Percentiles rank a stretch among this genome's conserved stretches.
phyloP scores from a whole-genome alignment of 1,284 basidiomycete genomes.

The Cutaneotrichosporon sp. region DNA sequence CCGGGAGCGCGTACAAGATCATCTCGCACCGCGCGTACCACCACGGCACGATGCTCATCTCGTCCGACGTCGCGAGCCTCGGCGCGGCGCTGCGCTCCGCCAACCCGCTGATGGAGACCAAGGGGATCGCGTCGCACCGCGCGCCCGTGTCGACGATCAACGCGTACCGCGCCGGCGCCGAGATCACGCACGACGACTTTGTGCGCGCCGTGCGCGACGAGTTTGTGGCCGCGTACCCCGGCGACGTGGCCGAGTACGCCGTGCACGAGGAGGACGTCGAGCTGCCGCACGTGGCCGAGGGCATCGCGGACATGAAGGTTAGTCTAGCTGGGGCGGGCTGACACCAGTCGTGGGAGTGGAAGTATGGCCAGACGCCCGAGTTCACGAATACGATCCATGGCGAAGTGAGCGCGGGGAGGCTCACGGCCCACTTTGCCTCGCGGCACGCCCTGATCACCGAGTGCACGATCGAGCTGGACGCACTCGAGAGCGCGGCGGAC shows the following conservation, averaged over 20 bases:
- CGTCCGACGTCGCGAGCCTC: slow-evolving; percentile 69
- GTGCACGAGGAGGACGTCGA: slow-evolving; percentile 57
- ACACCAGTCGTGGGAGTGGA: slow-evolving; percentile 84
- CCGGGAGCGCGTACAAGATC: slow-evolving; percentile 97
- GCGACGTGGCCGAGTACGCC: slow-evolving; percentile 57
- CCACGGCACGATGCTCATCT: slow-evolving; percentile 98
- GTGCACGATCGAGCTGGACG: slow-evolving; percentile 34
- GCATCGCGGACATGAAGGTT: slow-evolving; percentile 62
- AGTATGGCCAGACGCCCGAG: slow-evolving; percentile 91
- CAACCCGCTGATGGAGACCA: slow-evolving; percentile 75
- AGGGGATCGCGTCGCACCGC: slow-evolving; percentile 85
- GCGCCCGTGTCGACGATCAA: slow-evolving; percentile 85
- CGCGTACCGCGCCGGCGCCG: slow-evolving; percentile 54
- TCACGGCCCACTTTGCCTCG: slow-evolving; percentile 53
- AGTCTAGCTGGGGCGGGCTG: slow-evolving; percentile 7
- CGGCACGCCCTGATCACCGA: slow-evolving; percentile 57
- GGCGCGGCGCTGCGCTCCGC: slow-evolving; percentile 67
- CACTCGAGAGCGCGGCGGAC: slow-evolving; percentile 21
- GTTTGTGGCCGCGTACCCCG: slow-evolving; percentile 67
- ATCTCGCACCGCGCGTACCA: slow-evolving; percentile 90
- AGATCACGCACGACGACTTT: slow-evolving; percentile 68
- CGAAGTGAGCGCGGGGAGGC: slow-evolving; percentile 36
- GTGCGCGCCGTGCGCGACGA: slow-evolving; percentile 68
- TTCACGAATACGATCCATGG: slow-evolving; percentile 61
- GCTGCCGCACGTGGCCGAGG: slow-evolving; percentile 62